phyloP scores from a whole-genome alignment of 2,329 filamentous ascomycete genomes.

The Septoria petroselini region DNA sequence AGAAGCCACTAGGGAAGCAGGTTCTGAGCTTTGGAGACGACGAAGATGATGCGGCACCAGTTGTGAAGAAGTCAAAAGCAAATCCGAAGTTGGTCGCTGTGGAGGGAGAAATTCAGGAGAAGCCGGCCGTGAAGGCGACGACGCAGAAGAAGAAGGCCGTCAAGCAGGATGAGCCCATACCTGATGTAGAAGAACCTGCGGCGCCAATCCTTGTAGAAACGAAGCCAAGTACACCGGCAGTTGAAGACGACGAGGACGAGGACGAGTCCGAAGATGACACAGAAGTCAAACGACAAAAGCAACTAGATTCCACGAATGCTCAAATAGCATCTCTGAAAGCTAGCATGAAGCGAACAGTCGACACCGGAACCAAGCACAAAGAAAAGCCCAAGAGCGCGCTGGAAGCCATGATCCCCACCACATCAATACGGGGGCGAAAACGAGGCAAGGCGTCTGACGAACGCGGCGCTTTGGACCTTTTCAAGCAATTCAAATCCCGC shows the following conservation, averaged over 20 bases:
- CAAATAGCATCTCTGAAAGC: constrained; percentile 78
- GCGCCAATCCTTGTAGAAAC: background rate
- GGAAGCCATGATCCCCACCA: constrained; percentile 71
- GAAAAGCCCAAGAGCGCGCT: constrained; percentile 65
- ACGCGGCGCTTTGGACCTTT: constrained; percentile 61
- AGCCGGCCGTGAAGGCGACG: constrained; percentile 25
- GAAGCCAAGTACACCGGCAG: background rate
- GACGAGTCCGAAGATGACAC: constrained; percentile 25
- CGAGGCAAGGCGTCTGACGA: constrained; percentile 54
- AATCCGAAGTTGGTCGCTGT: constrained; percentile 67
- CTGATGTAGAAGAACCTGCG: constrained; percentile 11
- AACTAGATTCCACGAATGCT: constrained; percentile 68
- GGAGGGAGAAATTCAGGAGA: constrained; percentile 31
- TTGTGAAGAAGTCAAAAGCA: constrained; percentile 73
- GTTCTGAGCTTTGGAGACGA: constrained; percentile 72
- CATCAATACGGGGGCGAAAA: constrained; percentile 68
- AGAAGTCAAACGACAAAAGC: constrained; percentile 21
- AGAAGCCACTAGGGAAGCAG: constrained; percentile 72
- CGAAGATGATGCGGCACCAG: constrained; percentile 60
- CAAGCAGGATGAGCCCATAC: constrained; percentile 19
- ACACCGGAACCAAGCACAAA: constrained; percentile 40
- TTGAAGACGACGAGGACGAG: constrained; percentile 23
- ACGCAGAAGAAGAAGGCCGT: constrained; percentile 24
- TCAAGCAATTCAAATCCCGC: constrained; percentile 76
- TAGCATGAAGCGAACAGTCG: constrained; percentile 67